Evolutionary conservation across 352 stramenopile genomes (phyloP), one percentile per base, ranked within the genome.

Genomic region (Peronospora destructor): DNA sequence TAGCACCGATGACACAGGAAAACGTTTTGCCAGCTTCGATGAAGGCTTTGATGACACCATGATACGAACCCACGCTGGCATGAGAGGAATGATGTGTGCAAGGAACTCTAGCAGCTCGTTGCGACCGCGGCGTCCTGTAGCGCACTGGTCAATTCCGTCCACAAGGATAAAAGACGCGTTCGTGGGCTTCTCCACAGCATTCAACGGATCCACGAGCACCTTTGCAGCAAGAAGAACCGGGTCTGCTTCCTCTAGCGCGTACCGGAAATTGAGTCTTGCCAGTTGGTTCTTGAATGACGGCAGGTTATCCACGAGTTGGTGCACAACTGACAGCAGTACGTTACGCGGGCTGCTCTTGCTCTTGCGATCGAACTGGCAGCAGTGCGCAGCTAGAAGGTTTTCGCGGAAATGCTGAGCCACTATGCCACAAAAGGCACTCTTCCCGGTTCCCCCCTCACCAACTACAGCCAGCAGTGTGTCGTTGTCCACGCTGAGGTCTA

Each of bases 281-380:
- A 93, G 64, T 47, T 93, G 83, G 49, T 79, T 81, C 64, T 93
- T 89, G 62, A 87, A 93, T 29, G 38, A 51, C 12, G 79, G 77
- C 17, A 90, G 36, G n/a, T 63, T 73, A 10, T 64, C 49, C 16
- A 85, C 67, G n/a, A 93, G 46, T 51, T 93, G 83, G 51, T 87
- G 80, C 44, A 89, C 77, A n/a, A 93, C 44, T 19, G 83, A 93
- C 10, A 91, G 59, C 61, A 93, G 40, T 36, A 87, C 68, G 42
- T 86, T 85, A 21, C 80, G 76, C 11, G 77, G 76, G 17, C 53
- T 71, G 46, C 72, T 85, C 59, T 87, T 83, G 61, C 57, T 67
- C 58, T 88, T 89, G 25, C 61, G 64, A 53, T 93, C 83, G 26
- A 91, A 93, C 17, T 86, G 72, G 37, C 70, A 85, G 46, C 87